Evolutionary conservation across 2,329 filamentous ascomycete genomes (phyloP).

Genomic region (Colletotrichum viniferum): DNA sequence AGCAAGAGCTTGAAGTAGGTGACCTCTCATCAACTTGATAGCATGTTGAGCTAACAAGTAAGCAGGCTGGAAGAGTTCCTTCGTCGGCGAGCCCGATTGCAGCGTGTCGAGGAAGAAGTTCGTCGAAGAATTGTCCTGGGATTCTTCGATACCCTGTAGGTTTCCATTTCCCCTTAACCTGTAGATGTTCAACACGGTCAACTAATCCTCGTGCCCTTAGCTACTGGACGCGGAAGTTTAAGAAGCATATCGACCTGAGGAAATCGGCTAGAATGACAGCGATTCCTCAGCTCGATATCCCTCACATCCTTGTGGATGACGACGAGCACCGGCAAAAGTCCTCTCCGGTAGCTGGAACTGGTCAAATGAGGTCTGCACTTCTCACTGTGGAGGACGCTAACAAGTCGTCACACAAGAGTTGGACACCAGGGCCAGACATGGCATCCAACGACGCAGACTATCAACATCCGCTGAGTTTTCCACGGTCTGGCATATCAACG

Average conservation of each 20-base stretch:
- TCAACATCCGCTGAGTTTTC: slow-evolving; percentile 58
- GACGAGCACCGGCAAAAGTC: slow-evolving; percentile 38
- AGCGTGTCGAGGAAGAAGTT: slow-evolving; percentile 94
- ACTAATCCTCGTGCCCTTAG: slow-evolving; percentile 37
- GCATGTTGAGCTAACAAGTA: neutral
- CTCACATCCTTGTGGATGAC: slow-evolving; percentile 89
- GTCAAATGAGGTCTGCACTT: slow-evolving; percentile 32
- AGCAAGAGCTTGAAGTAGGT: slow-evolving; percentile 86
- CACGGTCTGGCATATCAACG: slow-evolving; percentile 48
- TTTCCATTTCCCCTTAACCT: slow-evolving; percentile 10
- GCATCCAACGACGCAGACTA: slow-evolving; percentile 39
- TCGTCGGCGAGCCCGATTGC: slow-evolving; percentile 84
- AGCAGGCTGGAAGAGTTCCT: slow-evolving; percentile 88
- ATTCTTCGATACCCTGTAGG: slow-evolving; percentile 90
- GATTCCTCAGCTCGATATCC: slow-evolving; percentile 81
- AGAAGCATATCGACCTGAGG: slow-evolving; percentile 74
- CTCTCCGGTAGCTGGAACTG: slow-evolving; percentile 26
- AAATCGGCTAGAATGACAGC: slow-evolving; percentile 76
- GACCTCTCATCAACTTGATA: neutral
- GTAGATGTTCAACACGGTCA: neutral
- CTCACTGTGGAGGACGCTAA: slow-evolving; percentile 39
- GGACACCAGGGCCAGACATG: slow-evolving; percentile 47
- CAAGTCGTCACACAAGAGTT: slow-evolving; percentile 42
- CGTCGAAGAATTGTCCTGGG: slow-evolving; percentile 87
- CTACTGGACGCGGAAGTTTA: slow-evolving; percentile 85